These are phyloP conservation scores for Globisporangium middletonii DNA, from an alignment of 352 stramenopile genomes.

Conservation along the genomic window DNA sequence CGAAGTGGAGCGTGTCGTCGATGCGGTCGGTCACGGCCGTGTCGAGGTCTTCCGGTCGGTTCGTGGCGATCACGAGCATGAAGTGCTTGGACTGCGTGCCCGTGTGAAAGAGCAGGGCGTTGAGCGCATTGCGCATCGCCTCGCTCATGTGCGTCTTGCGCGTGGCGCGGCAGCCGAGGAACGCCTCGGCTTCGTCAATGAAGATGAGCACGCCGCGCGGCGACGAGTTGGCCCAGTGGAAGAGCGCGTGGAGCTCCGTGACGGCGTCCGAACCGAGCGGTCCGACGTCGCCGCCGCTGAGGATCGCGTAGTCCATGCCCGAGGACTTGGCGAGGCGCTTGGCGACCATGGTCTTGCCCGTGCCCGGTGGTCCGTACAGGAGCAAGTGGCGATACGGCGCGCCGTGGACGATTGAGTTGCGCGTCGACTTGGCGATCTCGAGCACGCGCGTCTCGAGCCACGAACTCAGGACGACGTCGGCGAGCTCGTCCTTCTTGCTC, in stretches of 20 bases:
- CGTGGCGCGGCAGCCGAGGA: constrained; percentile 64
- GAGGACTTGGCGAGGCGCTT: constrained; percentile 61
- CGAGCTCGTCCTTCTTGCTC: constrained; percentile 33
- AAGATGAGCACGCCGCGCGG: constrained; percentile 79
- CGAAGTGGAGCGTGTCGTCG: constrained; percentile 79
- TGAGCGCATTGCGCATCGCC: constrained; percentile 49
- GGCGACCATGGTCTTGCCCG: constrained; percentile 87
- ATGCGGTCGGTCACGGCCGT: constrained; percentile 74
- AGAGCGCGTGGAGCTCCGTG: constrained; percentile 75
- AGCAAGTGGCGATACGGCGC: constrained; percentile 80
- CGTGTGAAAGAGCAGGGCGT: constrained; percentile 81
- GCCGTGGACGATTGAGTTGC: constrained; percentile 51
- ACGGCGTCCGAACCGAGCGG: constrained; percentile 70
- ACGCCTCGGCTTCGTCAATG: constrained; percentile 85
- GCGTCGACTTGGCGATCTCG: constrained; percentile 53
- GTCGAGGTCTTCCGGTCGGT: constrained; percentile 76
- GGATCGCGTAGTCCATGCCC: constrained; percentile 79
- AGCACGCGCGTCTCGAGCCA: constrained; percentile 54
- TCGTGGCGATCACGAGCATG: constrained; percentile 82
- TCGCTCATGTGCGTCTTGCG: constrained; percentile 83
- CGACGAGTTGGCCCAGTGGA: constrained; percentile 75
- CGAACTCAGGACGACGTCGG: constrained; percentile 51
- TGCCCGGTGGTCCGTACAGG: constrained; percentile 78
- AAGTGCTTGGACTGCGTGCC: constrained; percentile 64
- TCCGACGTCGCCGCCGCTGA: constrained; percentile 81